Conservation (phyloP, 805 yeast species). For the Saccharomycopsis sp. region DNA sequence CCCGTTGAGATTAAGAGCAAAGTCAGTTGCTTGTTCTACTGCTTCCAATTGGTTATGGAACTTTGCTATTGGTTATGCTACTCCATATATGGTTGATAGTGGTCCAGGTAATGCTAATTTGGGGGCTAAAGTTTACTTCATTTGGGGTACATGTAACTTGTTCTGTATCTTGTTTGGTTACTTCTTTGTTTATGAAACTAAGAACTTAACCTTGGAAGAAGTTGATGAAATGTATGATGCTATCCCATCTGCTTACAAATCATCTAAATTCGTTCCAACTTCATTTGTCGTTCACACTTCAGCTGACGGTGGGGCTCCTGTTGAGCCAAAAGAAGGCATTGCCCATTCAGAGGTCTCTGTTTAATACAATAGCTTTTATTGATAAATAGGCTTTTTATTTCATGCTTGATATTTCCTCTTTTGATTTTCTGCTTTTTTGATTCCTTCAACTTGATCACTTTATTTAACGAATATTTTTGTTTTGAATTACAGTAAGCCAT, state of each 20-base stretch:
- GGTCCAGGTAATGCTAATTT: slow-evolving; percentile 56
- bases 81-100: slow-evolving; percentile 63
- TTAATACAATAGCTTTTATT: too few relatives aligned
- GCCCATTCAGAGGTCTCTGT: neutral
- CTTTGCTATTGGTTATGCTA: slow-evolving; percentile 69
- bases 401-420: too few relatives aligned
- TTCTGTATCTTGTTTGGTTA: slow-evolving; percentile 51
- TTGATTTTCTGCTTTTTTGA: too few relatives aligned
- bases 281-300: too few relatives aligned
- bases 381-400: too few relatives aligned
- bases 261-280: neutral
- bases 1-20: slow-evolving; percentile 70
- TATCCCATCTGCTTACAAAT: neutral
- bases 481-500: too few relatives aligned
- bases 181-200: slow-evolving; percentile 56
- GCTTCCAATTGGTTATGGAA: slow-evolving; percentile 79
- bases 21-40: slow-evolving; percentile 62
- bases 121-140: slow-evolving; percentile 60
- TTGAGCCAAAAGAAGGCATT: neutral
- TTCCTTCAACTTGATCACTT: too few relatives aligned
- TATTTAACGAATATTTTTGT: too few relatives aligned
- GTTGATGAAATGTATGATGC: slow-evolving; percentile 50
- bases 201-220: slow-evolving; percentile 61
- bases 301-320: neutral
- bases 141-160: slow-evolving; percentile 67